A percentile compares a stretch with the other conserved stretches of the same genome.
phyloP scores from a whole-genome alignment of 805 yeast species.

The Myxozyma neotropica region DNA sequence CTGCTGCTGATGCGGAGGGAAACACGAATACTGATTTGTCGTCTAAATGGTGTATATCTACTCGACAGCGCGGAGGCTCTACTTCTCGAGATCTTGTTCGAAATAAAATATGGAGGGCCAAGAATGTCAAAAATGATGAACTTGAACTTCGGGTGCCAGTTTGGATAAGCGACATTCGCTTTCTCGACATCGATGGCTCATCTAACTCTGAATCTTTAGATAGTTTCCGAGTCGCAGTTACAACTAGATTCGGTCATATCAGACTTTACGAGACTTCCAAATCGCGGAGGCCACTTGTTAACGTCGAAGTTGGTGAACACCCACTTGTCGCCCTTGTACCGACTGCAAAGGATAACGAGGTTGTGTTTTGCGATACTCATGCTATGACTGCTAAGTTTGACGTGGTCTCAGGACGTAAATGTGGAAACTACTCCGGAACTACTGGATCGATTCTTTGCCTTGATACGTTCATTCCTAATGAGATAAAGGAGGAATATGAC shows the following conservation, averaged over 20 bases:
- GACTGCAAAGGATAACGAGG: conserved; percentile 45
- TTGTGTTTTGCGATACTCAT: conserved; percentile 74
- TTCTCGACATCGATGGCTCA: conserved; percentile 44
- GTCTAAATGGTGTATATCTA: conserved; percentile 5
- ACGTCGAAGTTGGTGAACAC: conserved; percentile 56
- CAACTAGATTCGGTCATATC: conserved; percentile 68
- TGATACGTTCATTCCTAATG: conserved; percentile 10
- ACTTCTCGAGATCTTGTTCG: background rate
- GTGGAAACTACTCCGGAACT: conserved; percentile 72
- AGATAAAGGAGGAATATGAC: conserved; percentile 8
- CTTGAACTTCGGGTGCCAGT: conserved; percentile 81
- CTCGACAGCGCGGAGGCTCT: conserved; percentile 5
- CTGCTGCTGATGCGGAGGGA: background rate
- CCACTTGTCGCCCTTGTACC: conserved; percentile 52
- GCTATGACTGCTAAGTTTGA: conserved; percentile 62
- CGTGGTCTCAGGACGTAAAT: conserved; percentile 52
- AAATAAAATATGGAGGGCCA: conserved; percentile 60
- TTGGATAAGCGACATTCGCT: conserved; percentile 65
- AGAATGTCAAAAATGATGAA: conserved; percentile 79
- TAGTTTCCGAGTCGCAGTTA: conserved; percentile 58
- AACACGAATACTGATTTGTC: background rate
- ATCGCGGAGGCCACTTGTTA: conserved; percentile 68
- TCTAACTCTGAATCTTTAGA: conserved; percentile 24
- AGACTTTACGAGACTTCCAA: conserved; percentile 70
- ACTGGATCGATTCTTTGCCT: conserved; percentile 55